Evolutionary conservation across 371 early-diverging fungal species (phyloP).

Genomic region (Batkoa obscura): DNA sequence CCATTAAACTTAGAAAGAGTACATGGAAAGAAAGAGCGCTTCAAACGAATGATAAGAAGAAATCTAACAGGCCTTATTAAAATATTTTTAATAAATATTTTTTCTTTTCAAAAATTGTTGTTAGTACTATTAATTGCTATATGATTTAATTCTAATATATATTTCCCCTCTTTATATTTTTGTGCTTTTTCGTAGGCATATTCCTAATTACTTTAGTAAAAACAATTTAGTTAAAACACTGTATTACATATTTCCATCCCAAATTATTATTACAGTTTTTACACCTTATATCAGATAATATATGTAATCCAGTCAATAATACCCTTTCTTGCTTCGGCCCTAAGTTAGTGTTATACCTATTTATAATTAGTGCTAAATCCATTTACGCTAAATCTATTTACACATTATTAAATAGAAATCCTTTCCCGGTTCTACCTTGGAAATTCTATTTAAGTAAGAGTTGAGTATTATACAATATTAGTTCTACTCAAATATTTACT

Average conservation of each 20-base stretch:
- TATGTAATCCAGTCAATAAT: conserved; percentile 58
- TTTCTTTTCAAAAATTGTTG: no score
- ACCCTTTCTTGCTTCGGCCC: conserved; percentile 25
- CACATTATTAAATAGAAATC: background rate
- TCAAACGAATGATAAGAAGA: no score
- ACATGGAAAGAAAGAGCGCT: conserved; percentile 69
- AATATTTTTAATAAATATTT: no score
- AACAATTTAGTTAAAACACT: conserved; percentile 4
- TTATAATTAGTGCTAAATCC: background rate
- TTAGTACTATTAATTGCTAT: no score
- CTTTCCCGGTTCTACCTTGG: background rate
- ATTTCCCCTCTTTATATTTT: background rate
- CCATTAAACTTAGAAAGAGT: conserved; percentile 83
- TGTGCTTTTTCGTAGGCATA: background rate
- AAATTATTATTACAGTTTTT: conserved; percentile 31
- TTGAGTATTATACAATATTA: no score
- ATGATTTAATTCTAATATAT: background rate
- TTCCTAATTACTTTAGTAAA: background rate
- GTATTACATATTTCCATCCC: conserved; percentile 51
- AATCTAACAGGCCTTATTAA: no score
- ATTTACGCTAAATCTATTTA: no score
- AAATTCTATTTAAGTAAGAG: no score
- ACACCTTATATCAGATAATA: conserved; percentile 52
- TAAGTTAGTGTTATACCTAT: background rate
- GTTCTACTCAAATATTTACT: no score